A percentile compares a stretch with the other conserved stretches of the same genome.
phyloP scores from a whole-genome alignment of 495 filamentous ascomycete genomes.

The Penicillium robsamsonii region DNA sequence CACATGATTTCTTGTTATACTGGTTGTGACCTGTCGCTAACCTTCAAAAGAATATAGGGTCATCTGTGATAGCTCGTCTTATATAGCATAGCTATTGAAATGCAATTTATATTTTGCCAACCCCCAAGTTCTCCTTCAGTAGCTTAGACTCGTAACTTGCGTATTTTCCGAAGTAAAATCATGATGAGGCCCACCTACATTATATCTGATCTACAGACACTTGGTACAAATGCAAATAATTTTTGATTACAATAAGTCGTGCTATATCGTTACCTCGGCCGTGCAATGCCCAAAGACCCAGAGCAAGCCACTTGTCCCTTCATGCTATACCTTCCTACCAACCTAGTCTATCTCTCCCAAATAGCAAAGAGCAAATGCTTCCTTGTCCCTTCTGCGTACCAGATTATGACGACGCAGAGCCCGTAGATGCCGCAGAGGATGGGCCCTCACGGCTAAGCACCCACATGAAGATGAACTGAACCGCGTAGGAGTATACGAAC shows the following conservation, averaged over 20 bases:
- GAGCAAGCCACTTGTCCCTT: conserved; percentile 2
- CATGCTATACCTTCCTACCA: conserved; percentile 10
- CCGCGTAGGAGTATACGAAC: conserved; percentile 90
- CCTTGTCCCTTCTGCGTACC: neutral
- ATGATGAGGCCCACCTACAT: neutral
- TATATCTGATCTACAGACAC: neutral
- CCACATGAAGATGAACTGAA: conserved; percentile 96
- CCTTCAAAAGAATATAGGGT: conserved; percentile 17
- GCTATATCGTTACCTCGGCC: conserved; percentile 28
- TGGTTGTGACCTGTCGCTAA: conserved; percentile 31
- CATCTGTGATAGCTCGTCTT: neutral
- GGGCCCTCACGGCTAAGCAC: conserved; percentile 65
- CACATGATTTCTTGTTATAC: conserved; percentile 19
- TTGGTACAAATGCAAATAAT: conserved; percentile 16
- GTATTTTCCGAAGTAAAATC: neutral
- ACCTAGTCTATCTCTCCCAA: conserved; percentile 29
- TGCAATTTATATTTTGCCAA: neutral
- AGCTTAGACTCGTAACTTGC: neutral
- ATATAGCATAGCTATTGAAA: conserved; percentile 6
- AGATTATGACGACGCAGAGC: conserved; percentile 30
- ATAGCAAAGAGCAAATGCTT: conserved; percentile 19
- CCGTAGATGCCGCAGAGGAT: conserved; percentile 19
- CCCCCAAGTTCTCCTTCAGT: neutral
- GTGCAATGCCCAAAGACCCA: conserved; percentile 10
- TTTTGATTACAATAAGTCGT: conserved; percentile 37